A percentile compares a stretch with the other conserved stretches of the same genome.
Conservation (phyloP, 2,329 filamentous ascomycete species). For the Fusarium sp. region DNA sequence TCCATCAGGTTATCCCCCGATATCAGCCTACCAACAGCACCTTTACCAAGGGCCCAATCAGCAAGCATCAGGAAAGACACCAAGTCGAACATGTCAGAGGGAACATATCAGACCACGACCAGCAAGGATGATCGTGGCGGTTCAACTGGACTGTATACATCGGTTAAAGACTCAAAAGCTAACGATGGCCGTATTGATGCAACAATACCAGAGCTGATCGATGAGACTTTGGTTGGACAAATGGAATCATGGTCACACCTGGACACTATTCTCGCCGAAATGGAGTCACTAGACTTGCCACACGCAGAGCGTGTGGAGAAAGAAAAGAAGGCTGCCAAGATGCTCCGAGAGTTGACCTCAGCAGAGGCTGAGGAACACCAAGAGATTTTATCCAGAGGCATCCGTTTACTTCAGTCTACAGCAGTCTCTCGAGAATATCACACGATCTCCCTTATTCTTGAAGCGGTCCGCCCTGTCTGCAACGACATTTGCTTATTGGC, state of each 20-base stretch:
- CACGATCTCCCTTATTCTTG: conserved; percentile 33
- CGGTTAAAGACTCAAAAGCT: background rate
- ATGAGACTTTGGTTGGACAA: background rate
- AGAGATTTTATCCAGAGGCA: conserved; percentile 27
- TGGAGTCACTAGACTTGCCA: conserved; percentile 11
- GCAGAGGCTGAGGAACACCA: conserved; percentile 21
- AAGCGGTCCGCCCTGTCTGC: conserved; percentile 36
- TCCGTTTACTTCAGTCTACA: conserved; percentile 41
- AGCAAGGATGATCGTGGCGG: background rate
- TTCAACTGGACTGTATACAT: background rate
- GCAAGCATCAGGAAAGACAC: background rate
- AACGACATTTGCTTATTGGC: conserved; percentile 39
- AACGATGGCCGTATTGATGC: background rate
- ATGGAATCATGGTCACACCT: conserved; percentile 1
- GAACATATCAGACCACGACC: background rate
- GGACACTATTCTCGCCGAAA: conserved; percentile 20
- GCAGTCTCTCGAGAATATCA: conserved; percentile 29
- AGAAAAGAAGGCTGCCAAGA: conserved; percentile 22
- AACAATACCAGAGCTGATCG: background rate
- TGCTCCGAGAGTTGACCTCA: conserved; percentile 33
- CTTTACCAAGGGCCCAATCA: background rate
- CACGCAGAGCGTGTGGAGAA: background rate
- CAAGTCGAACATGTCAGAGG: background rate
- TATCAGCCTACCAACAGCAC: conserved; percentile 6
- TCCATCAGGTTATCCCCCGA: conserved; percentile 31